phyloP scores from a whole-genome alignment of 2,329 filamentous ascomycete genomes.

The Phyllosticta citribraziliensis region DNA sequence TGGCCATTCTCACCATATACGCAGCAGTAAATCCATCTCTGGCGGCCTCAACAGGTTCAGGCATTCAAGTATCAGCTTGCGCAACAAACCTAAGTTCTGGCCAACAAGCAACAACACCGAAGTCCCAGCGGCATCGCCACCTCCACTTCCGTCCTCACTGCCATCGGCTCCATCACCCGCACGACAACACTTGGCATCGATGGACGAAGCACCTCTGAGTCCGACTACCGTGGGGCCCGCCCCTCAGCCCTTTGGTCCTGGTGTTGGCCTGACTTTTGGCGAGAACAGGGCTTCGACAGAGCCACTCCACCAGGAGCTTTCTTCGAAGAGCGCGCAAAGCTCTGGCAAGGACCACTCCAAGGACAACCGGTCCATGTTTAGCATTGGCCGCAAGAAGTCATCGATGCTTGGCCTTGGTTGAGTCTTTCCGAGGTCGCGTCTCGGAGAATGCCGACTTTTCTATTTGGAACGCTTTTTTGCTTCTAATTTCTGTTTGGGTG shows the following conservation, averaged over 20 bases:
- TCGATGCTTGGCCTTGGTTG: constrained; percentile 9
- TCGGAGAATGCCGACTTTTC: not conserved
- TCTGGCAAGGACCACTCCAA: constrained; percentile 39
- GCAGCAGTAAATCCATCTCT: constrained; percentile 18
- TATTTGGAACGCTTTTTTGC: not conserved
- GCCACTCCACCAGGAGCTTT: constrained; percentile 11
- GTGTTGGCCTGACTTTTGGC: not conserved
- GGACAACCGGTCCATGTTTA: constrained; percentile 52
- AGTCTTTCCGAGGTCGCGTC: not conserved
- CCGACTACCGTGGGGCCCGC: not conserved
- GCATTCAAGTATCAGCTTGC: constrained; percentile 67
- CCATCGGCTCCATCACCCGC: not conserved
- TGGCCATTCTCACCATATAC: constrained; percentile 4
- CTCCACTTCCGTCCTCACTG: constrained; percentile 11
- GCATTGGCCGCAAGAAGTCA: constrained; percentile 57
- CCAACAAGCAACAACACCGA: constrained; percentile 16
- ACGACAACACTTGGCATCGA: not conserved
- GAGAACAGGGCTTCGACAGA: constrained; percentile 9
- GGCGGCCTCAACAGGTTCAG: constrained; percentile 55
- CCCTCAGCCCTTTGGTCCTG: not conserved
- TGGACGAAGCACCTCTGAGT: constrained; percentile 1
- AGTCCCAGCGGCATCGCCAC: constrained; percentile 17
- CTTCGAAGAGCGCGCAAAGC: constrained; percentile 14
- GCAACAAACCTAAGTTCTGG: constrained; percentile 61
- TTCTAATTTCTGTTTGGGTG: not conserved